Base-by-base conservation (phyloP, 2,329 filamentous ascomycete genomes). In the Diaporthe citri region DNA sequence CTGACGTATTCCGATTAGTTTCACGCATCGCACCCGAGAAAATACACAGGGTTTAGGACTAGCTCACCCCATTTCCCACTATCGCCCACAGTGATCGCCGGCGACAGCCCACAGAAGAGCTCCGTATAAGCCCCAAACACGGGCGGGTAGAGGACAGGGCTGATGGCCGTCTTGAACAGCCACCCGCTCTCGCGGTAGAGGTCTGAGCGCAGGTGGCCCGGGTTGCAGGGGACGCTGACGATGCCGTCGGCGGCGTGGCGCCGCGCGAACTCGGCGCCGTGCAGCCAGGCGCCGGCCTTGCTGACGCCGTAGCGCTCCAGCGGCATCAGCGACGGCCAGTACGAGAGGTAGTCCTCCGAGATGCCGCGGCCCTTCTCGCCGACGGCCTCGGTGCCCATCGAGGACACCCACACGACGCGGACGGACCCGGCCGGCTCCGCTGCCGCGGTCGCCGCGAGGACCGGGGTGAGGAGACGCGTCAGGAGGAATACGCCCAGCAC, bases 61-160 rank as follows among this genome's bases (percentile, higher is more conserved):
- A 13, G 75, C 77, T 76, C 43, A 78, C 76, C 72, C 78, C 78
- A 80, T 17, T 73, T 46, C 7, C 79, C 79, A 22, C 71, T 73
- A 39, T 82, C 77, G 36, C 79, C 80, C 10, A 80, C 34, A 0
- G 80, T 82, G 22, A 85, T 77, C 0, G 84, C 81, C 5, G 81
- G 81, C 4, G 83, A 83, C 56, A 84, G 78, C 9, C 81, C 84
- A 34, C 82, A 81, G 75, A 81, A 86, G 12, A 86, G 77, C 80
- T 85, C 82, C 0, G 83, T 85, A 76, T 84, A 85, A 5, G 82
- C 84, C 20, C 84, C 84, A 41, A 77, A 75, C 73, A 78, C 39
- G 46, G 74, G 12, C 25, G 77, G 75, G 73, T 80, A 67, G 56
- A 78, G 64, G 22, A 78, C 31, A 7, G 31, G 28, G 25, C 28